Percentiles rank a stretch among this genome's conserved stretches.
These are phyloP conservation scores for Chrysoporthe austroafricana DNA, from an alignment of 2,329 filamentous ascomycete genomes.

Conservation along the genomic window DNA sequence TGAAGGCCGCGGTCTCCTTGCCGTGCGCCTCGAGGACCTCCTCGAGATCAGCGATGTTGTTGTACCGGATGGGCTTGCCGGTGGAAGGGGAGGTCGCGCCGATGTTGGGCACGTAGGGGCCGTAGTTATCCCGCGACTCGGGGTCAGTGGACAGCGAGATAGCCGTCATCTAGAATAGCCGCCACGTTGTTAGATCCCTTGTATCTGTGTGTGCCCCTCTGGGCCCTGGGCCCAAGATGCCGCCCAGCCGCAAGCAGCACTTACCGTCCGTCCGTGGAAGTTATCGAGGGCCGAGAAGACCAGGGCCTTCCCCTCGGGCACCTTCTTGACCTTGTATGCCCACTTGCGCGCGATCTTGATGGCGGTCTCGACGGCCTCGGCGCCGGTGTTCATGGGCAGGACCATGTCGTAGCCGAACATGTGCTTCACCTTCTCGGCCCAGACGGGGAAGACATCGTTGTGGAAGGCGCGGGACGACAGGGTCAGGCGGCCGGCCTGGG, in stretches of 20 bases:
- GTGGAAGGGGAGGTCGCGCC: slow-evolving; percentile 78
- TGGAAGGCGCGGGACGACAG: slow-evolving; percentile 95
- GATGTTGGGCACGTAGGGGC: slow-evolving; percentile 89
- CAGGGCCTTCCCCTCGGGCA: slow-evolving; percentile 80
- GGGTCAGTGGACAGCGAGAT: slow-evolving; percentile 95
- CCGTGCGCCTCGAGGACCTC: slow-evolving; percentile 80
- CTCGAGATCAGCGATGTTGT: slow-evolving; percentile 80
- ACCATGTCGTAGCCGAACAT: slow-evolving; percentile 98
- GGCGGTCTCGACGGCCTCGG: slow-evolving; percentile 93
- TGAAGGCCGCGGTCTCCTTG: slow-evolving; percentile 84
- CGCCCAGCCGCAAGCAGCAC: slow-evolving; percentile 38
- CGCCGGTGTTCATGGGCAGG: slow-evolving; percentile 96
- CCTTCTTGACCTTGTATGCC: slow-evolving; percentile 95
- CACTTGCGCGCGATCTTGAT: slow-evolving; percentile 97
- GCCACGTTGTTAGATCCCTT: slow-evolving; percentile 20
- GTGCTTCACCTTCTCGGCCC: slow-evolving; percentile 87
- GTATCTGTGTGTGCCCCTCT: neutral
- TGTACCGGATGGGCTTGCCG: slow-evolving; percentile 79
- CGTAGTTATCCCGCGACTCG: slow-evolving; percentile 95
- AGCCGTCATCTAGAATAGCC: slow-evolving; percentile 72
- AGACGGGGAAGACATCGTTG: slow-evolving; percentile 97
- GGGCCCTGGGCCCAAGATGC: neutral
- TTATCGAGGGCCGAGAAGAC: slow-evolving; percentile 87
- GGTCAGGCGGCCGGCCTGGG: slow-evolving; percentile 87
- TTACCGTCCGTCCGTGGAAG: slow-evolving; percentile 93